Evolutionary conservation across 768 basidiomycete genomes (phyloP).

Genomic region (Sarcodon aspratus): DNA sequence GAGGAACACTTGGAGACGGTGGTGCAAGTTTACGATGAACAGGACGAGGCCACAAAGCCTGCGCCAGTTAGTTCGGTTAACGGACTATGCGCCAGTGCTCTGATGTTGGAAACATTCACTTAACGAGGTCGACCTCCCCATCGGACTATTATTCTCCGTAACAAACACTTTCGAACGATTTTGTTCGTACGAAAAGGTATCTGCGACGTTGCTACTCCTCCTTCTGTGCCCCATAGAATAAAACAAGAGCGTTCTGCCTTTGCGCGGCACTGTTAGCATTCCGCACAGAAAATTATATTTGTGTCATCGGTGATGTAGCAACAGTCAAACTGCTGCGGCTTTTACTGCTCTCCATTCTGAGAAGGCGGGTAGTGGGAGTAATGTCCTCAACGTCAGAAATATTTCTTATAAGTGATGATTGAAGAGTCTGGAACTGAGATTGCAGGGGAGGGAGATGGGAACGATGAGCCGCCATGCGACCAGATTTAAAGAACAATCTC

Average conservation of each 20-base stretch:
- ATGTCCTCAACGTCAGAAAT: slow-evolving; percentile 22
- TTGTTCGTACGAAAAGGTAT: background rate
- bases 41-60: background rate
- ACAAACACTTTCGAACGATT: slow-evolving; percentile 2
- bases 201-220: slow-evolving; percentile 34
- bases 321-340: slow-evolving; percentile 55
- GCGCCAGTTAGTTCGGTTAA: background rate
- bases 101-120: slow-evolving; percentile 28
- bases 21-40: background rate
- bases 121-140: slow-evolving; percentile 43
- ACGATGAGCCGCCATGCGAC: slow-evolving; percentile 42
- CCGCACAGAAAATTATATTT: slow-evolving; percentile 39
- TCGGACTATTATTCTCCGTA: slow-evolving; percentile 28
- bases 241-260: slow-evolving; percentile 31
- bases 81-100: slow-evolving; percentile 12
- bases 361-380: slow-evolving; percentile 22
- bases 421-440: slow-evolving; percentile 14
- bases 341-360: slow-evolving; percentile 22
- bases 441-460: slow-evolving; percentile 12
- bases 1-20: background rate
- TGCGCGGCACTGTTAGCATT: slow-evolving; percentile 39
- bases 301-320: slow-evolving; percentile 38
- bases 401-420: slow-evolving; percentile 14
- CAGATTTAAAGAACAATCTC: slow-evolving; percentile 63
- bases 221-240: slow-evolving; percentile 26